Evolutionary conservation across 2,329 filamentous ascomycete species (phyloP), one percentile per base, ranked within the genome.

Genomic region (Diplodia corticola): DNA sequence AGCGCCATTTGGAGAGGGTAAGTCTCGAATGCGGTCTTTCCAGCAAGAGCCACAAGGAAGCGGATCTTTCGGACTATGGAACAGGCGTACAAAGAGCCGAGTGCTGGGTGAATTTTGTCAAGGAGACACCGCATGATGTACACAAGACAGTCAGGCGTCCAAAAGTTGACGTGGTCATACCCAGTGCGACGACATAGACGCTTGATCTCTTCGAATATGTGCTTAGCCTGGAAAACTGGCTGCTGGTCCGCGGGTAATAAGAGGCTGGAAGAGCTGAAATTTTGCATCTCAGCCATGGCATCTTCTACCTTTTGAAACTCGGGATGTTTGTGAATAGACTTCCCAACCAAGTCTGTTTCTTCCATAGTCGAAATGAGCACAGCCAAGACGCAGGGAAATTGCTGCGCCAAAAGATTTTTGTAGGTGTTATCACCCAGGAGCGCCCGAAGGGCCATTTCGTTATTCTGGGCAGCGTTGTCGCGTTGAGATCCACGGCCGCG

Each of bases 1-100:
- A 99, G 83, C 0, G 96, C 83, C 91, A 97, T 95, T 76, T 99
- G 92, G 15, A 97, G 77, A 12, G 92, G 91, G 73, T 98, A 98
- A 0, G 90, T 91, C 48, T 87, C 81, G 26, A 90, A 82, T n/a
- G 91, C 91, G 60, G 88, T 83, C 0, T 86, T 76, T 0, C 92
- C 93, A 28, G 92, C 90, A 53, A 98, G 80, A 67, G 88, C 90
- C 28, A 98, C 84, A 17, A 98, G 79, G 9, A 97, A 86, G 37
- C 93, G 86, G 54, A 98, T 84, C 74, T 96, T 97, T 46, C 93
- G 89, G 61, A 99, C 84, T 3, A 97, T 88, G 1, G 92, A 90
- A 74, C 92, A 95, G 44, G 91, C 90, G 76, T 97, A 91, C 5
- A 97, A 81, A 22, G 95, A 91, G 0, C 95, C 96, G 5, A 98